A percentile compares a stretch with the other conserved stretches of the same genome.
These are phyloP conservation scores for Haplosporangium sp. DNA, from an alignment of 371 early-diverging fungal species.

Conservation along the genomic window DNA sequence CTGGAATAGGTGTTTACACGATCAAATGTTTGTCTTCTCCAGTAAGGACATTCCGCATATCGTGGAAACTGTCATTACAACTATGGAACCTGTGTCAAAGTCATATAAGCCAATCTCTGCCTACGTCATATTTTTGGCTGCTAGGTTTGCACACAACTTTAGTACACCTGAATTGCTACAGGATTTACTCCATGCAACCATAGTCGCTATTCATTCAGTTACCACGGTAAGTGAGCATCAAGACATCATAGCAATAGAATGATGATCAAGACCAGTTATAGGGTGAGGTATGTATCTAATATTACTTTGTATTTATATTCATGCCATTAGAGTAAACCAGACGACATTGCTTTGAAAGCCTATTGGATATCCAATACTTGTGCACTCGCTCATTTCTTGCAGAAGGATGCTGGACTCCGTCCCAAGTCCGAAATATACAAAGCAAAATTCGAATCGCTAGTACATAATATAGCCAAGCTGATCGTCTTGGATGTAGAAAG, in stretches of 20 bases:
- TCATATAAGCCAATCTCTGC: constrained; percentile 81
- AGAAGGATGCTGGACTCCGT: constrained; percentile 81
- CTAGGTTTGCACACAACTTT: constrained; percentile 89
- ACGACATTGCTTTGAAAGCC: constrained; percentile 65
- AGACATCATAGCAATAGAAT: no score
- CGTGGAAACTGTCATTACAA: constrained; percentile 74
- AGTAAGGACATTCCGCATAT: constrained; percentile 75
- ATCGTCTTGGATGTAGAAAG: constrained; percentile 69
- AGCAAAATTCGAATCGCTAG: constrained; percentile 70
- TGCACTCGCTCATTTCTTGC: constrained; percentile 81
- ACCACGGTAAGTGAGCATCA: constrained; percentile 62
- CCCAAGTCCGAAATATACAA: constrained; percentile 70
- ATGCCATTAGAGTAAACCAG: constrained; percentile 41
- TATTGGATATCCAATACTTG: constrained; percentile 88
- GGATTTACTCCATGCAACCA: constrained; percentile 70
- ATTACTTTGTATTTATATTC: no score
- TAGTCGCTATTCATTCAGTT: constrained; percentile 68
- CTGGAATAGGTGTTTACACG: constrained; percentile 85
- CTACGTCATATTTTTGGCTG: constrained; percentile 86
- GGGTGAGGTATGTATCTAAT: no score
- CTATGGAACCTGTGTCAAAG: constrained; percentile 69
- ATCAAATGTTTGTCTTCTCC: constrained; percentile 95
- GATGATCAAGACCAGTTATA: no score
- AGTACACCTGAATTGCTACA: constrained; percentile 78
- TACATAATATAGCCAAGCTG: constrained; percentile 74